These are phyloP conservation scores for Aspergillaceae sp. DNA, from an alignment of 2,329 filamentous ascomycete species.

Conservation along the genomic window DNA sequence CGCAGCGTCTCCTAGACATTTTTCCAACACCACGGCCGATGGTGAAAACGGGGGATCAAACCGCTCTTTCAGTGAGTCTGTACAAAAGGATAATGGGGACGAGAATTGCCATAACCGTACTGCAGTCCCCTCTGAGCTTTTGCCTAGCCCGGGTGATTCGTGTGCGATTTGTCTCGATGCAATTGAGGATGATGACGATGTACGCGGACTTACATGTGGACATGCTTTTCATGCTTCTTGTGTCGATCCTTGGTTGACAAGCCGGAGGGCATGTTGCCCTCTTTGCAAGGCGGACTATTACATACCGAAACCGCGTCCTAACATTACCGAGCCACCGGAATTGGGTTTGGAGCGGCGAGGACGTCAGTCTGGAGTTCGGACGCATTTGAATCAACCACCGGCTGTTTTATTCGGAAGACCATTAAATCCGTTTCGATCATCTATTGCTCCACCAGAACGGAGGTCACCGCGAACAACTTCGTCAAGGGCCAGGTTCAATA, in stretches of 20 bases:
- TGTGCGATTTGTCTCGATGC: constrained; percentile 95
- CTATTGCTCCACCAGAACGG: constrained; percentile 29
- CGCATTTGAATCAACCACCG: constrained; percentile 23
- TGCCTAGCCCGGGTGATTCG: constrained; percentile 76
- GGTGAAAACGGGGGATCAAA: constrained; percentile 8
- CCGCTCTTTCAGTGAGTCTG: constrained; percentile 4
- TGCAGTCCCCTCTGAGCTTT: constrained; percentile 69
- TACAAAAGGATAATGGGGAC: constrained; percentile 58
- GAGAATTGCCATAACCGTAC: constrained; percentile 71
- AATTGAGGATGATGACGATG: constrained; percentile 89
- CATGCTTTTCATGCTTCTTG: constrained; percentile 96
- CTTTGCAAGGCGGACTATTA: constrained; percentile 98
- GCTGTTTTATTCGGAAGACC: constrained; percentile 27
- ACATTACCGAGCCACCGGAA: constrained; percentile 29
- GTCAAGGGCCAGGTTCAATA: constrained; percentile 16
- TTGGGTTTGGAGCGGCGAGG: constrained; percentile 23
- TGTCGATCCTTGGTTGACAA: constrained; percentile 93
- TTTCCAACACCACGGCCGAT: constrained; percentile 1
- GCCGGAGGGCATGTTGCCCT: constrained; percentile 86
- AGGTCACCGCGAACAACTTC: constrained; percentile 24
- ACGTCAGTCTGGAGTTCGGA: constrained; percentile 21
- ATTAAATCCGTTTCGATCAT: constrained; percentile 22
- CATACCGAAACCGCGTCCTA: constrained; percentile 76
- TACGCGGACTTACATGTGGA: constrained; percentile 89
- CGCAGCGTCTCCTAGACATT: not conserved